These are phyloP conservation scores for Buddleja alternifolia DNA, from an alignment of 257 asterid genomes.

Conservation along the genomic window DNA sequence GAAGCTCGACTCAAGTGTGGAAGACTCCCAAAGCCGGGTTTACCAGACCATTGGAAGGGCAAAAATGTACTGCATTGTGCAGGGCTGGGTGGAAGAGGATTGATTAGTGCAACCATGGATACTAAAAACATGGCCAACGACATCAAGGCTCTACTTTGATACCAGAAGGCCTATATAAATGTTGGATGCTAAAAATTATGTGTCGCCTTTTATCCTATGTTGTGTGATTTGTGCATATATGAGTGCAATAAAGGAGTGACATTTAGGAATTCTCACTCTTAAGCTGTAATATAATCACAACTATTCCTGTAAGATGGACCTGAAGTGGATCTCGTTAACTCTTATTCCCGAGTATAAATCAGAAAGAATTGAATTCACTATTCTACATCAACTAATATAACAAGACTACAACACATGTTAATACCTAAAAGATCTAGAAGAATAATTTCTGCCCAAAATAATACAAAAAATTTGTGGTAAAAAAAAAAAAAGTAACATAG, in stretches of 20 bases:
- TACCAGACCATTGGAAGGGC: slow-evolving; percentile 81
- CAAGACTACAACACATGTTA: slow-evolving; percentile 18
- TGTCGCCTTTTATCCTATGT: too few species aligned
- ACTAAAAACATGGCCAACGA: slow-evolving; percentile 63
- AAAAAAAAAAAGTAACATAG: background rate
- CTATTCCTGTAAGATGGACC: too few species aligned
- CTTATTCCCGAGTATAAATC: slow-evolving; percentile 1
- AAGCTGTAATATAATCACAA: too few species aligned
- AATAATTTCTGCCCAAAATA: slow-evolving; percentile 19
- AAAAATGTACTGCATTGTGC: slow-evolving; percentile 63
- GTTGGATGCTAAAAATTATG: too few species aligned
- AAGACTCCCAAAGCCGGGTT: slow-evolving; percentile 47
- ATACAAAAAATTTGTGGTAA: background rate
- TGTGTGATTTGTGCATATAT: too few species aligned
- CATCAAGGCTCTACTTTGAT: slow-evolving; percentile 38
- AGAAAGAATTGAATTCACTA: slow-evolving; percentile 18
- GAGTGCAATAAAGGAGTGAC: too few species aligned
- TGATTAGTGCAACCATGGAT: slow-evolving; percentile 63
- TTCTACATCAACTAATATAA: slow-evolving; percentile 23
- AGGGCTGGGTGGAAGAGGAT: slow-evolving; percentile 65
- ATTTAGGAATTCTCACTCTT: too few species aligned
- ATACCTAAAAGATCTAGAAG: slow-evolving; percentile 14
- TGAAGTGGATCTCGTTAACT: too few species aligned
- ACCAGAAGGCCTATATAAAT: too few species aligned
- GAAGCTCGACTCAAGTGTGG: too few species aligned